Evolutionary conservation across 768 basidiomycete genomes (phyloP).

Genomic region (Tylopilus subfusipes): DNA sequence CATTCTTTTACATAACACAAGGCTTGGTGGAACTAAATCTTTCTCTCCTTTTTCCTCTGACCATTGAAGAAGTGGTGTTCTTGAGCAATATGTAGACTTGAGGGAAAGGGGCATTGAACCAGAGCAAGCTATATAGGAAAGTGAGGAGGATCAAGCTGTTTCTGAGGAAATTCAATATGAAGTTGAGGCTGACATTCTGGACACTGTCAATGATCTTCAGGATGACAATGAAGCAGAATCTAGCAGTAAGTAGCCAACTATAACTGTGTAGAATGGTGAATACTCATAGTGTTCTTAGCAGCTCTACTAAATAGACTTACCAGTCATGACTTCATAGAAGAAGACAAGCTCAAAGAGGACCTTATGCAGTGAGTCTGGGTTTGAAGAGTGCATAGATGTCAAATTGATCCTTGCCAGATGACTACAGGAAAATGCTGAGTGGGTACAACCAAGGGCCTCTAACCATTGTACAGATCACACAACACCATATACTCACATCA

Average conservation of each 20-base stretch:
- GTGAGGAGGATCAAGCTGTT: background rate
- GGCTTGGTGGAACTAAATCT: background rate
- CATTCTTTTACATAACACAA: background rate
- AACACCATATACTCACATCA: background rate
- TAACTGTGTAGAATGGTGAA: background rate
- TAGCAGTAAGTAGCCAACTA: background rate
- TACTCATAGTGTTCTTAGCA: background rate
- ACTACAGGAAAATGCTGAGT: background rate
- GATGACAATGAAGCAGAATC: background rate
- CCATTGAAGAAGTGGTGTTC: background rate
- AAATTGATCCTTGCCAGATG: background rate
- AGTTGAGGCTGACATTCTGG: background rate
- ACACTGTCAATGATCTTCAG: background rate
- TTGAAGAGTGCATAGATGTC: background rate
- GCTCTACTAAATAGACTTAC: background rate
- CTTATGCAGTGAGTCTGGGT: background rate
- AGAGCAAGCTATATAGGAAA: background rate
- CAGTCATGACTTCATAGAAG: background rate
- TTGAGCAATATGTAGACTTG: background rate
- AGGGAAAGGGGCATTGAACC: background rate
- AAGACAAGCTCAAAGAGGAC: background rate
- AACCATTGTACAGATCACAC: background rate
- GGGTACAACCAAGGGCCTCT: background rate
- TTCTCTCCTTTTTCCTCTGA: background rate
- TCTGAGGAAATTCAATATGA: background rate